These are phyloP conservation scores for Mortierella alpina DNA, from an alignment of 192 early-diverging fungal species.

Conservation along the genomic window DNA sequence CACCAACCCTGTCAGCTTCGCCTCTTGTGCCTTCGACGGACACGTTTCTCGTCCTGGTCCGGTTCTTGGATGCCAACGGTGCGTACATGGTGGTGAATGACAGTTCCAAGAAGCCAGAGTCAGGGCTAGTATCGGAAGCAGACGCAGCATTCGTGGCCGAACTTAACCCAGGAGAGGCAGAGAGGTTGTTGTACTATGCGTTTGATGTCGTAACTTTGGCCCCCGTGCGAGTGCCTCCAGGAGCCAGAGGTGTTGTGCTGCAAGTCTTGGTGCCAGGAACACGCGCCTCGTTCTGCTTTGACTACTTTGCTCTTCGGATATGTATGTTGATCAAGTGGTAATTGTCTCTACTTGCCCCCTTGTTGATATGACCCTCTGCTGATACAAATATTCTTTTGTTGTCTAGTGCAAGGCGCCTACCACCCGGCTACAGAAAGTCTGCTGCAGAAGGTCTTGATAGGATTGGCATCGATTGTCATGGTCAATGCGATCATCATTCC, in stretches of 20 bases:
- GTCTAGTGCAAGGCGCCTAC: conserved; percentile 27
- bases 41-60: conserved; percentile 28
- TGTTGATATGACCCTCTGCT: neutral
- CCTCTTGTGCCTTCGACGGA: neutral
- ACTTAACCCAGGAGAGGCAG: conserved; percentile 16
- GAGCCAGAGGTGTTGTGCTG: conserved; percentile 25
- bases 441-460: conserved; percentile 43
- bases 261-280: conserved; percentile 38
- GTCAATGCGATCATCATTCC: conserved; percentile 35
- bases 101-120: neutral
- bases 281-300: conserved; percentile 44
- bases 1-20: neutral
- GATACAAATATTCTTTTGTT: neutral
- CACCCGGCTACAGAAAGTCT: conserved; percentile 24
- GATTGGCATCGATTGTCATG: conserved; percentile 16
- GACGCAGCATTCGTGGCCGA: neutral
- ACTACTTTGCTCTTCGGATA: conserved; percentile 43
- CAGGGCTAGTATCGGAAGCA: neutral
- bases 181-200: conserved; percentile 37
- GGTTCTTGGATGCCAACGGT: conserved; percentile 30
- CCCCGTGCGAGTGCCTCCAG: conserved; percentile 18
- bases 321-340: conserved; percentile 4
- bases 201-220: conserved; percentile 29
- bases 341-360: neutral
- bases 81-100: conserved; percentile 18